A percentile compares a stretch with the other conserved stretches of the same genome.
phyloP scores from a whole-genome alignment of 2,329 filamentous ascomycete species.

The Aspergillus bombycis region DNA sequence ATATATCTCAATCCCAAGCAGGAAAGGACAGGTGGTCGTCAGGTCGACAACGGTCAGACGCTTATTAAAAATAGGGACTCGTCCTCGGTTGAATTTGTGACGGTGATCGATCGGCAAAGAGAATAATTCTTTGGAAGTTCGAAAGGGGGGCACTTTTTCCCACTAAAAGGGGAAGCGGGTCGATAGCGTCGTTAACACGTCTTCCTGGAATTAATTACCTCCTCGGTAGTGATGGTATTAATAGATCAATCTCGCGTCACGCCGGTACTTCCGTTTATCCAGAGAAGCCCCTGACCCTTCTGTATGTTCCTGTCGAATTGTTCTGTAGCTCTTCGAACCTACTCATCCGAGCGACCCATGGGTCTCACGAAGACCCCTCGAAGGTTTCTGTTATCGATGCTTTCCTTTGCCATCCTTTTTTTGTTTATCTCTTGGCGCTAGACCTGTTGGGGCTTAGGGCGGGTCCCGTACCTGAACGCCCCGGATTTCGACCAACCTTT shows the following conservation, averaged over 20 bases:
- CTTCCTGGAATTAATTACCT: constrained; percentile 3
- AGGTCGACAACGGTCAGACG: constrained; percentile 14
- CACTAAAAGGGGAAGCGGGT: constrained; percentile 32
- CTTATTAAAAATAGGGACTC: constrained; percentile 18
- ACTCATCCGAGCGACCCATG: not conserved
- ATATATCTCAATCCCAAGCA: constrained; percentile 10
- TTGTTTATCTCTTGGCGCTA: not conserved
- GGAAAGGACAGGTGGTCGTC: constrained; percentile 25
- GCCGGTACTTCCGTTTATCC: not conserved
- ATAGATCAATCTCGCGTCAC: constrained; percentile 5
- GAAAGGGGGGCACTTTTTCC: constrained; percentile 26
- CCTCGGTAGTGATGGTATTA: constrained; percentile 7
- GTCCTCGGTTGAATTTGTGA: constrained; percentile 19
- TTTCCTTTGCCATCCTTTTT: not conserved
- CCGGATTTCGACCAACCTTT: constrained; percentile 1
- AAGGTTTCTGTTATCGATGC: not conserved
- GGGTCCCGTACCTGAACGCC: constrained; percentile 5
- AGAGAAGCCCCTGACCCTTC: not conserved
- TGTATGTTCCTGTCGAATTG: not conserved
- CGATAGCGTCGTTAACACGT: constrained; percentile 20
- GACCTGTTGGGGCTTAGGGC: not conserved
- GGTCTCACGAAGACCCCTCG: not conserved
- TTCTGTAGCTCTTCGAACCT: not conserved
- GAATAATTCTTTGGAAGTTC: constrained; percentile 22
- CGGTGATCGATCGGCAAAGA: constrained; percentile 24